These are phyloP conservation scores for Tubosaeta brunneosetosa DNA, from an alignment of 768 basidiomycete genomes.

Conservation along the genomic window DNA sequence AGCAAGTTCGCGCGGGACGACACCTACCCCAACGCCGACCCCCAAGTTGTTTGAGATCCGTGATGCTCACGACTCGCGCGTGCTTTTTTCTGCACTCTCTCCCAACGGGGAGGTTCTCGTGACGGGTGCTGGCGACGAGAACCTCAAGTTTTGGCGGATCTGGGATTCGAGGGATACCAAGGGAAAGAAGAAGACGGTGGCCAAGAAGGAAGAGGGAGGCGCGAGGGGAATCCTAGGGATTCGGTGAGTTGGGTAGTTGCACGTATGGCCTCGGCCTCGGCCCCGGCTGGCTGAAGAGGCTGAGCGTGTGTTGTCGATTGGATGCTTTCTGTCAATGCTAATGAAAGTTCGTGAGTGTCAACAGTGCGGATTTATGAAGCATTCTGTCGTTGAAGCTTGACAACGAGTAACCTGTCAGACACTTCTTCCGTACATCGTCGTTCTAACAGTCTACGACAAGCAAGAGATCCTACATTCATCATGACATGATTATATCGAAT, in stretches of 20 bases:
- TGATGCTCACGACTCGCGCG: slow-evolving; percentile 89
- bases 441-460: background rate
- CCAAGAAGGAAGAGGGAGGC: slow-evolving; percentile 33
- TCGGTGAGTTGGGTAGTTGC: slow-evolving; percentile 22
- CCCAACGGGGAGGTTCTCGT: slow-evolving; percentile 90
- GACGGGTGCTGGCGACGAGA: slow-evolving; percentile 93
- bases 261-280: background rate
- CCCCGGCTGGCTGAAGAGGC: background rate
- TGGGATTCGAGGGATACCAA: slow-evolving; percentile 58
- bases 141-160: slow-evolving; percentile 92
- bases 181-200: slow-evolving; percentile 25
- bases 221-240: slow-evolving; percentile 33
- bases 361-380: too few relatives aligned
- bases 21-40: slow-evolving; percentile 11
- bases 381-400: too few relatives aligned
- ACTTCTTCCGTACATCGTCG: too few relatives aligned
- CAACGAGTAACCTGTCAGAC: too few relatives aligned
- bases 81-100: slow-evolving; percentile 78
- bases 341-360: too few relatives aligned
- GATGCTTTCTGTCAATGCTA: too few relatives aligned
- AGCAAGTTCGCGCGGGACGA: slow-evolving; percentile 12
- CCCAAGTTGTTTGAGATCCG: slow-evolving; percentile 52
- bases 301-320: background rate
- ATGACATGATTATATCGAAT: slow-evolving; percentile 8
- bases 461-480: background rate